Evolutionary conservation across 2,329 filamentous ascomycete species (phyloP), one percentile per base, ranked within the genome.

Genomic region (Fusarium sororula): DNA sequence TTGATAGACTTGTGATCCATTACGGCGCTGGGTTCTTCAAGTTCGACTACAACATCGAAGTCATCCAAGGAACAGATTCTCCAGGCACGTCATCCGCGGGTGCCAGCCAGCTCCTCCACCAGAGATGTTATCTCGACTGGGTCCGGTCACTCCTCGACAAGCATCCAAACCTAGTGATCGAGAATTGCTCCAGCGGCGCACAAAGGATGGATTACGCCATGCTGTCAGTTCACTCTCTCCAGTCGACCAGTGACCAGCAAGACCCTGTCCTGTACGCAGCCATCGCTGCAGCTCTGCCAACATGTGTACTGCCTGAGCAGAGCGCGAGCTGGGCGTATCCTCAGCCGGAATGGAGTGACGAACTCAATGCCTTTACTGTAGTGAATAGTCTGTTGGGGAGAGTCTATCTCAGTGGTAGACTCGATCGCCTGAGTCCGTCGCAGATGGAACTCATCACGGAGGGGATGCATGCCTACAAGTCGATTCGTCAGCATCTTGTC

Each of bases 31-130:
- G 80, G 0, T 82, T 80, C 54, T 82, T 82, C 75, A 51, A 83
- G 47, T 82, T 82, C 47, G 81, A 83, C 66, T 82, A 82, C 65
- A 83, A 83, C 45, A 80, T 83, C 38, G 81, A 83, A 8, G 78
- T 82, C 22, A 73, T 75, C 0, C 78, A 81, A 45, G 81, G 81
- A 12, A 82, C 81, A 3, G 81, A 82, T 47, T 38, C 77, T 39
- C 48, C 22, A 10, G 73, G 54, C 44, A 47, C 35, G 68, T 61
- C 35, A 78, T 72, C 55, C 45, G 77, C 56, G 0, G 80, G 81
- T 3, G 70, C 70, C 1, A 80, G 64, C 2, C 77, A 78, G 4
- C 70, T 83, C 4, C 75, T 73, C 5, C 81, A 83, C 62, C 73
- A 82, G 3, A 76, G 80, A 13, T 80, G 80, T 5, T 83, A 82